Evolutionary conservation across 768 basidiomycete genomes (phyloP).

Genomic region (Rhodosporidiobolus odoratus): DNA sequence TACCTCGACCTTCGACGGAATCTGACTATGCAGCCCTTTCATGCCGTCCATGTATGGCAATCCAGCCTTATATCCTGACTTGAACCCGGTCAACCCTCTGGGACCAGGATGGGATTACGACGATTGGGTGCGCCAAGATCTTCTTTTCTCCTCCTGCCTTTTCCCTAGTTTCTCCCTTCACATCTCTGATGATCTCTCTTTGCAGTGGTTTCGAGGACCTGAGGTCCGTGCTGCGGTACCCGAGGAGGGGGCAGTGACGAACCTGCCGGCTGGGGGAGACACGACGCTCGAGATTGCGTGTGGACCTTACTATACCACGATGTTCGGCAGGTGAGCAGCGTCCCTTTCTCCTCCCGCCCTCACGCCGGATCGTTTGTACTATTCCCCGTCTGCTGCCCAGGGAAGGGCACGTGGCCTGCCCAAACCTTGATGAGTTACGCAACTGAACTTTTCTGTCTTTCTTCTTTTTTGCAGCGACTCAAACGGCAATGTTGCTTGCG

Average conservation of each 20-base stretch:
- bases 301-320: slow-evolving; percentile 21
- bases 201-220: slow-evolving; percentile 40
- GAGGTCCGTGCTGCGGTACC: slow-evolving; percentile 15
- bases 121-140: slow-evolving; percentile 14
- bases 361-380: too few relatives aligned
- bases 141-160: background rate
- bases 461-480: background rate
- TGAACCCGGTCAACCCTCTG: slow-evolving; percentile 13
- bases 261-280: slow-evolving; percentile 34
- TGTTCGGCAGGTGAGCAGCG: slow-evolving; percentile 9
- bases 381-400: too few relatives aligned
- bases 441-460: background rate
- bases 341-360: background rate
- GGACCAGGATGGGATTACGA: slow-evolving; percentile 17
- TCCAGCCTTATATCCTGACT: background rate
- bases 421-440: too few relatives aligned
- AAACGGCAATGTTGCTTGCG: slow-evolving; percentile 12
- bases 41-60: slow-evolving; percentile 13
- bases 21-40: slow-evolving; percentile 1
- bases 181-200: background rate
- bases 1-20: background rate
- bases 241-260: slow-evolving; percentile 19
- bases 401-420: too few relatives aligned
- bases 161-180: background rate
- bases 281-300: slow-evolving; percentile 40